Base-by-base conservation (phyloP, 805 yeast species). In the Ogataea nonfermentans region DNA sequence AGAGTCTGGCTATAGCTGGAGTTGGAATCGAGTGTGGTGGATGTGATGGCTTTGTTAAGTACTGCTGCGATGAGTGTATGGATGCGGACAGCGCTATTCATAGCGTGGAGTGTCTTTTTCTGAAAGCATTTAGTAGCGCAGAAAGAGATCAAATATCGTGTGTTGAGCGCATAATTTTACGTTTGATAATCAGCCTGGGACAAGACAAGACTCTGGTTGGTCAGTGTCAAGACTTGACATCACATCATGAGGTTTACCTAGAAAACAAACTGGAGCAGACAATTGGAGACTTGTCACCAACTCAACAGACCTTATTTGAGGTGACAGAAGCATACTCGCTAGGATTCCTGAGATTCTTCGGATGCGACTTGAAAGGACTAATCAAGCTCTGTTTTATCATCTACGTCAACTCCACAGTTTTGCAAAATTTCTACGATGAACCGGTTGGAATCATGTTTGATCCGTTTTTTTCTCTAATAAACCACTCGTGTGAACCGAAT, bases 401-500 rank as follows among this genome's bases (percentile, higher is more conserved):
- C 29, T 46, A 51, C 22, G 61, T 66, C 19, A 68, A 68, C 45
- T 45, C 60, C 4, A 57, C 59, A 6, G 48, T 48, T 3, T 20
- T 60, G 17, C 53, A 56, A 24, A 58, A 66, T 40, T 37, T 41
- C 22, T 53, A 43, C 25, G 47, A 46, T 9, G 65, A 61, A 27
- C 39, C 53, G 4, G 52, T 60, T 32, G 74, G 72, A 1, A 35
- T 55, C 6, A 47, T 59, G 49, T 58, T 69, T 46, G 71, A 67
- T 41, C 67, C 67, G 0, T 42, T 52, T 3, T 59, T 67, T 44
- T 49, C 72, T 9, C 43, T 68, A 32, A 60, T 67, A 14, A 69
- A 68, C 35, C 74, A 68, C 50, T 63, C 69, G 6, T 69, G 74
- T 46, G 46, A 52, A 4, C 71, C 73, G 4, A 68, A 67, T 40